phyloP scores from a whole-genome alignment of 208 protist species.

The Phytomonas serpens region DNA sequence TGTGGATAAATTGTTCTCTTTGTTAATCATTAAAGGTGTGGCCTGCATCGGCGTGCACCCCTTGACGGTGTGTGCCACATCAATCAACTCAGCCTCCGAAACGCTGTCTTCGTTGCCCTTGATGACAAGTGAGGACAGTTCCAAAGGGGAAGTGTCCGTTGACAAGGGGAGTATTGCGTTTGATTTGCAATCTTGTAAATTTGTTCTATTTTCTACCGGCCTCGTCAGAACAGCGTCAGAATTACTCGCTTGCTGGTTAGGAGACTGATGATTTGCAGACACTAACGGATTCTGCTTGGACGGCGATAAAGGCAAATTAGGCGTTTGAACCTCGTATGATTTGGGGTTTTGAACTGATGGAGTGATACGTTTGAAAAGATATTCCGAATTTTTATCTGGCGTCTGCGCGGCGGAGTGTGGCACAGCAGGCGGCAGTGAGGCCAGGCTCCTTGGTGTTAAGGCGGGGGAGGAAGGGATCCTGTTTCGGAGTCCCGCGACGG shows the following conservation, averaged over 20 bases:
- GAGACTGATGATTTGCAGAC: background rate
- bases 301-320: background rate
- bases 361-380: background rate
- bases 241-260: background rate
- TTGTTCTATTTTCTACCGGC: background rate
- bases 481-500: background rate
- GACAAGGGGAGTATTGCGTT: background rate
- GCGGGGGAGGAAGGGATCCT: background rate
- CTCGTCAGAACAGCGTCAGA: background rate
- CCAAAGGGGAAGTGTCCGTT: background rate
- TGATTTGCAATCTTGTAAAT: background rate
- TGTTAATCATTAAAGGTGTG: background rate
- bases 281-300: background rate
- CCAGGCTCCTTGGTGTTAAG: background rate
- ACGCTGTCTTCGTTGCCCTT: background rate
- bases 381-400: background rate
- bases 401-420: background rate
- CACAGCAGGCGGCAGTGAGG: background rate
- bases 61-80: constrained; percentile 3
- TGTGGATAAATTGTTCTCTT: background rate
- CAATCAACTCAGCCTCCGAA: constrained; percentile 2
- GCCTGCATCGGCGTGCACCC: background rate
- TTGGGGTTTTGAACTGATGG: background rate
- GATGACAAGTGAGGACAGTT: background rate
- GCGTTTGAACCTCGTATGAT: background rate